Conservation (phyloP, 345 rosid genomes). For the Aethionema arabicum region DNA sequence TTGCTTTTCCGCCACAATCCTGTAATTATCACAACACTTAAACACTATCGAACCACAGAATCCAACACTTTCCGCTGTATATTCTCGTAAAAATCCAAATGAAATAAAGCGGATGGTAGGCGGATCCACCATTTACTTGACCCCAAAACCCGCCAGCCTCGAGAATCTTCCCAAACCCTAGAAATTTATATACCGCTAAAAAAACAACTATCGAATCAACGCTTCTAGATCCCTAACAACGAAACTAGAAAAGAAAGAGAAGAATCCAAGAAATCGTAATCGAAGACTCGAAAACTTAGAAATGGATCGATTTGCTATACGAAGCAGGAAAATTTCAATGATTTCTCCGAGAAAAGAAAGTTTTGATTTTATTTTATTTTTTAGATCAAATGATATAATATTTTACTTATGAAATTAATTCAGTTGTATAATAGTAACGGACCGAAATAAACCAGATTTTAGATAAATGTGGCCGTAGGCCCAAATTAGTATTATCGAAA, state of each 20-base stretch:
- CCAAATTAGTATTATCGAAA: too few relatives aligned
- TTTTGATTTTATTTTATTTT: too few relatives aligned
- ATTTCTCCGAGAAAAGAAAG: constrained; percentile 32
- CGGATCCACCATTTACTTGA: constrained; percentile 74
- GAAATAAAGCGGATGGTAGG: constrained; percentile 46
- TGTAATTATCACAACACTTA: constrained; percentile 36
- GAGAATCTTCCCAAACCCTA: constrained; percentile 27
- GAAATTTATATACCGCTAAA: not conserved
- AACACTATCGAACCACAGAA: constrained; percentile 36
- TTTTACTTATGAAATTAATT: too few relatives aligned
- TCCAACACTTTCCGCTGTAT: constrained; percentile 14
- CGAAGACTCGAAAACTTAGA: constrained; percentile 5
- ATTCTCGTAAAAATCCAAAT: constrained; percentile 14
- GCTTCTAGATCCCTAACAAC: constrained; percentile 15
- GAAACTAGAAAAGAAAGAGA: not conserved
- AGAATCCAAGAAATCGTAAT: constrained; percentile 11
- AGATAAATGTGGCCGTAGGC: too few relatives aligned
- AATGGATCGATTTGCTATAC: constrained; percentile 17
- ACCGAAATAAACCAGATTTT: too few relatives aligned
- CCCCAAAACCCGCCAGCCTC: constrained; percentile 48
- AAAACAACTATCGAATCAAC: not conserved
- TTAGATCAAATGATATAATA: too few relatives aligned
- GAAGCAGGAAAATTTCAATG: constrained; percentile 9
- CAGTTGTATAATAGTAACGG: too few relatives aligned
- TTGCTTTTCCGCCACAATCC: constrained; percentile 53